Evolutionary conservation across 257 asterid species (phyloP).

Genomic region (Linaria vulgaris): DNA sequence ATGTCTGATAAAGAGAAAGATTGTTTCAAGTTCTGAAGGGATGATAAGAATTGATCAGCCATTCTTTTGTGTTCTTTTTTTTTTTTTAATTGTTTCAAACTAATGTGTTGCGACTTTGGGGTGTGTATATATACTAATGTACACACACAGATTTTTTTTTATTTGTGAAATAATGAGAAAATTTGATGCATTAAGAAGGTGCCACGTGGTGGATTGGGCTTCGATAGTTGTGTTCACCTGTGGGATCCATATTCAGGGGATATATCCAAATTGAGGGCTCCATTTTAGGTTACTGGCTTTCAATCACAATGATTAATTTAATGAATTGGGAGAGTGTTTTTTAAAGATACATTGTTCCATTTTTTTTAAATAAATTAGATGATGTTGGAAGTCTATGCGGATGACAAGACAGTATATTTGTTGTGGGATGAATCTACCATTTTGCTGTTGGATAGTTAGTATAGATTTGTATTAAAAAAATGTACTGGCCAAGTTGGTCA

Average conservation of each 20-base stretch:
- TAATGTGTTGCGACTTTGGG: conserved; percentile 12
- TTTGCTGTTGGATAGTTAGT: too few species aligned
- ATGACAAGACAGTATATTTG: background rate
- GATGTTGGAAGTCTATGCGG: background rate
- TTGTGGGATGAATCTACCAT: background rate
- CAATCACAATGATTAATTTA: conserved; percentile 8
- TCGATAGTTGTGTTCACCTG: conserved; percentile 24
- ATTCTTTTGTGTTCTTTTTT: conserved; percentile 13
- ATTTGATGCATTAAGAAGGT: conserved; percentile 17
- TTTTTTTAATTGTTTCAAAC: background rate
- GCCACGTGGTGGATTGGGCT: conserved; percentile 33
- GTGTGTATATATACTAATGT: conserved; percentile 17
- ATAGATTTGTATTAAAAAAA: too few species aligned
- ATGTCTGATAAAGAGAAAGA: conserved; percentile 41
- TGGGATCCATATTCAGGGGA: conserved; percentile 26
- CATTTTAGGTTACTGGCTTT: conserved; percentile 4
- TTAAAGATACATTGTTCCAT: background rate
- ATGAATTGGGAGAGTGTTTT: conserved; percentile 6
- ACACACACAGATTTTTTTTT: conserved; percentile 4
- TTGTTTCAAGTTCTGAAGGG: conserved; percentile 30
- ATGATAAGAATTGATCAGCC: conserved; percentile 34
- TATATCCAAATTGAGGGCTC: conserved; percentile 26
- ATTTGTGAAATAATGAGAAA: background rate
- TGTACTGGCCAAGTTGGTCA: too few species aligned
- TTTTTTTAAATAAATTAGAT: background rate